Percentiles rank a stretch among this genome's conserved stretches.
These are phyloP conservation scores for Didymella glomerata DNA, from an alignment of 2,329 filamentous ascomycete genomes.

Conservation along the genomic window DNA sequence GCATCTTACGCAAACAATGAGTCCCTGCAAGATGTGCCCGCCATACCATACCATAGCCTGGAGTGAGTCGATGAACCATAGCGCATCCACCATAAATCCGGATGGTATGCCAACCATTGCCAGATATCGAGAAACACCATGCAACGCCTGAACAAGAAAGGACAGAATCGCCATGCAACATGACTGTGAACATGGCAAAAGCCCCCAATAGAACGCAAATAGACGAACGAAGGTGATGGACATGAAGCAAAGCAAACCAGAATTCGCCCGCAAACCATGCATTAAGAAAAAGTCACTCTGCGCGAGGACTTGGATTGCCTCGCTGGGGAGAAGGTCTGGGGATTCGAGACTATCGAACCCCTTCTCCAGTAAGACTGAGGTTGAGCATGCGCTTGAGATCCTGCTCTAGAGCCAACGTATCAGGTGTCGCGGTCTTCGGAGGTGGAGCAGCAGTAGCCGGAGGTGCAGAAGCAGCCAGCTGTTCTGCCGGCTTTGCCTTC, in stretches of 20 bases:
- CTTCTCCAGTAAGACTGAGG: conserved; percentile 35
- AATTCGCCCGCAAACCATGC: conserved; percentile 36
- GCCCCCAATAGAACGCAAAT: conserved; percentile 27
- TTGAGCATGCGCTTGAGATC: conserved; percentile 50
- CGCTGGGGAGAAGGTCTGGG: conserved; percentile 14
- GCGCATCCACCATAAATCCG: conserved; percentile 11
- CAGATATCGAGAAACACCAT: conserved; percentile 24
- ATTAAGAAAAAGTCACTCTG: conserved; percentile 27
- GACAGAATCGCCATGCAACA: conserved; percentile 30
- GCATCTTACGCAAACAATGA: conserved; percentile 15
- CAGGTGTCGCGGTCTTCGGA: conserved; percentile 26
- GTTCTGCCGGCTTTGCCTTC: conserved; percentile 29
- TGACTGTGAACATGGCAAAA: conserved; percentile 18
- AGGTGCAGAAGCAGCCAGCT: conserved; percentile 34
- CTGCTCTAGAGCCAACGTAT: conserved; percentile 45
- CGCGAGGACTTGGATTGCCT: background rate
- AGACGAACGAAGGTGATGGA: conserved; percentile 32
- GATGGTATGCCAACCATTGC: conserved; percentile 26
- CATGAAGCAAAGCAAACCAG: conserved; percentile 26
- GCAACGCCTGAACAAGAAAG: conserved; percentile 29
- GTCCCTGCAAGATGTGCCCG: conserved; percentile 14
- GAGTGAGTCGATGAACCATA: conserved; percentile 15
- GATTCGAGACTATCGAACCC: conserved; percentile 34
- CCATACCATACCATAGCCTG: conserved; percentile 13
- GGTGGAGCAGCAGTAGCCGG: conserved; percentile 27